These are phyloP conservation scores for Jackrogersella minutella DNA, from an alignment of 495 filamentous ascomycete species.

Conservation along the genomic window DNA sequence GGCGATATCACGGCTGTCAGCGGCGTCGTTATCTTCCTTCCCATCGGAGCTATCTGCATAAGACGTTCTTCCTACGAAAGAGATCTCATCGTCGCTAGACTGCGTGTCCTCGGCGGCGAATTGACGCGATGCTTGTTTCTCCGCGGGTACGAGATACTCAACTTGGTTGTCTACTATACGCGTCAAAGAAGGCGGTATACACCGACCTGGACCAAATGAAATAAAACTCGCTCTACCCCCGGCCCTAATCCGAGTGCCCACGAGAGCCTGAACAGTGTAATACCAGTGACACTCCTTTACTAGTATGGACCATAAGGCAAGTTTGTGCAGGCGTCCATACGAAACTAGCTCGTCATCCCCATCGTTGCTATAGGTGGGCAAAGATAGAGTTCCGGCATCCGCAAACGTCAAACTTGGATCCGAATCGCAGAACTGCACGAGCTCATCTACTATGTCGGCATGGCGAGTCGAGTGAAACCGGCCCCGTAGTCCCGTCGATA, in stretches of 20 bases:
- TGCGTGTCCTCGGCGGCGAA: no score
- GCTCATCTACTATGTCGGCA: neutral
- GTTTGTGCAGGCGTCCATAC: neutral
- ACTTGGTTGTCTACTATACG: neutral
- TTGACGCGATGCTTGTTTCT: neutral
- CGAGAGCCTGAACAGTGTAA: neutral
- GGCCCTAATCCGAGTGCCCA: neutral
- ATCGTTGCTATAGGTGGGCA: neutral
- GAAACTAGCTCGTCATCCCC: neutral
- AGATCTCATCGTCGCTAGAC: neutral
- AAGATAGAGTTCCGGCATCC: neutral
- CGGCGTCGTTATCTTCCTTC: neutral
- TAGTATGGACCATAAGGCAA: neutral
- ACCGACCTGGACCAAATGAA: neutral
- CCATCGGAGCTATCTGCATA: neutral
- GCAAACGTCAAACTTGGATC: neutral
- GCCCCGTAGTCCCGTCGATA: neutral
- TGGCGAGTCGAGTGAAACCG: neutral
- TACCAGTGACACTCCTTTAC: neutral
- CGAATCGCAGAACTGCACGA: neutral
- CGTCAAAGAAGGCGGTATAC: neutral
- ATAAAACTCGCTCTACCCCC: neutral
- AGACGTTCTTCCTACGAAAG: neutral
- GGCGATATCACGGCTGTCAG: constrained; percentile 51
- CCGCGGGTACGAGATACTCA: neutral